Conservation (phyloP, 768 basidiomycete genomes). For the Rubroboletus pulcherrimus region DNA sequence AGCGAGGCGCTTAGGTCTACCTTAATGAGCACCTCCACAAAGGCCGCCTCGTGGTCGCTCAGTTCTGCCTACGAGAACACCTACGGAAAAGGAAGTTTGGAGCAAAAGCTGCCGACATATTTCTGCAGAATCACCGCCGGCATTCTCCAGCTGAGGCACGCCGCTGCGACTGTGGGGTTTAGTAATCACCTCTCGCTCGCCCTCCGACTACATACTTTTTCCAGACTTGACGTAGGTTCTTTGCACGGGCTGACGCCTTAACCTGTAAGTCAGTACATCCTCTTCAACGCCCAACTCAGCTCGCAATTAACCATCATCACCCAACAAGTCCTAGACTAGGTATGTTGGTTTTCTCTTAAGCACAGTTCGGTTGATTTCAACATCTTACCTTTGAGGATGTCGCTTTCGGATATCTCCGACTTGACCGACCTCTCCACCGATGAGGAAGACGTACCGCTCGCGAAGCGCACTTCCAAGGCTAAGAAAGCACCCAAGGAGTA, state of each 20-base stretch:
- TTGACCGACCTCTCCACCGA: conserved; percentile 45
- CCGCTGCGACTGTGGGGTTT: neutral
- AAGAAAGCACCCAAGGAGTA: conserved; percentile 30
- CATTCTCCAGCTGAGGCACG: conserved; percentile 6
- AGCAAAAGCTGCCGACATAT: conserved; percentile 8
- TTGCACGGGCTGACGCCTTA: neutral
- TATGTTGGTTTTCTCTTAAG: neutral
- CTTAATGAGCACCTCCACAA: neutral
- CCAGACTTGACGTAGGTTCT: neutral
- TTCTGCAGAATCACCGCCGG: conserved; percentile 7
- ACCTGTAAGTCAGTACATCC: neutral
- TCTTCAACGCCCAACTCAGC: neutral
- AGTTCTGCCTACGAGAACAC: neutral
- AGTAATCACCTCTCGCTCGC: neutral
- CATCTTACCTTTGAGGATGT: conserved; percentile 20
- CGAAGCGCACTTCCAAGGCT: conserved; percentile 17
- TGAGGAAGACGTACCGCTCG: conserved; percentile 34
- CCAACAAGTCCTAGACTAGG: neutral
- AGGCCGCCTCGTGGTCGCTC: neutral
- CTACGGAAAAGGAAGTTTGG: conserved; percentile 20
- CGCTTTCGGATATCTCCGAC: conserved; percentile 42
- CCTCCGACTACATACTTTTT: neutral
- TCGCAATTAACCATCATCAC: neutral
- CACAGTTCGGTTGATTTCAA: too few species aligned
- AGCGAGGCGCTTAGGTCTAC: neutral